Conservation (phyloP, 768 basidiomycete species). For the Mrakia frigida region DNA sequence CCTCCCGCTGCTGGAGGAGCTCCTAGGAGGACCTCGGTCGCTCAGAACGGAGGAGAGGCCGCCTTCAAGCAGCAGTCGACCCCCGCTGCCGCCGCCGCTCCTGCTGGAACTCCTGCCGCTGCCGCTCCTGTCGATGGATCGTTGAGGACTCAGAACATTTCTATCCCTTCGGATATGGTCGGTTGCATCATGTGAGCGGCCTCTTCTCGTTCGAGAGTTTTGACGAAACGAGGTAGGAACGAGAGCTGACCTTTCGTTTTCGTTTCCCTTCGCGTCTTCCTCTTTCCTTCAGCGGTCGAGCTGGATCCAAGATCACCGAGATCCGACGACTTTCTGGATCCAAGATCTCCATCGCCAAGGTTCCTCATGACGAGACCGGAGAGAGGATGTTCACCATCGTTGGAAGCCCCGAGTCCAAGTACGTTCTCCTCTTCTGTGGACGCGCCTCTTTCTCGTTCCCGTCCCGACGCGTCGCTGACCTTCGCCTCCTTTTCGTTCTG, state of each 20-base stretch:
- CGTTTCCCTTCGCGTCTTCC: background rate
- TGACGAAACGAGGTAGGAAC: slow-evolving; percentile 45
- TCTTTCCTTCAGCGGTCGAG: slow-evolving; percentile 73
- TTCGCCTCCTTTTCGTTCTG: background rate
- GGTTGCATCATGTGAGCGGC: slow-evolving; percentile 49
- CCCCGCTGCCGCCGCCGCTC: slow-evolving; percentile 15
- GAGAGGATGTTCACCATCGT: slow-evolving; percentile 99
- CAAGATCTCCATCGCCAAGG: slow-evolving; percentile 97
- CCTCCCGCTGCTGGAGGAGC: slow-evolving; percentile 12
- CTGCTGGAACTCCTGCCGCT: slow-evolving; percentile 20
- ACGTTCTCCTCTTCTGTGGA: background rate
- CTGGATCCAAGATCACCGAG: slow-evolving; percentile 97
- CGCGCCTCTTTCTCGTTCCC: background rate
- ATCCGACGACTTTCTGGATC: slow-evolving; percentile 96
- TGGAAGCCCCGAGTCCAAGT: slow-evolving; percentile 60
- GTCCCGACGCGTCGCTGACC: background rate
- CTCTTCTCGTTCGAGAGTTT: background rate
- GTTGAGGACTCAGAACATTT: slow-evolving; percentile 95
- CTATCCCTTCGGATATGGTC: slow-evolving; percentile 99
- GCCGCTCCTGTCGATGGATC: slow-evolving; percentile 14
- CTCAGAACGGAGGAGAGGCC: slow-evolving; percentile 40
- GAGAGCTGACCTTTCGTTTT: background rate
- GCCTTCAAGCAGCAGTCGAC: slow-evolving; percentile 34
- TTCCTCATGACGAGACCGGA: slow-evolving; percentile 97
- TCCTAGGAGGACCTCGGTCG: background rate